A percentile compares a stretch with the other conserved stretches of the same genome.
Evolutionary conservation across 2,329 filamentous ascomycete genomes (phyloP).

Genomic region (Diaporthe sp.): DNA sequence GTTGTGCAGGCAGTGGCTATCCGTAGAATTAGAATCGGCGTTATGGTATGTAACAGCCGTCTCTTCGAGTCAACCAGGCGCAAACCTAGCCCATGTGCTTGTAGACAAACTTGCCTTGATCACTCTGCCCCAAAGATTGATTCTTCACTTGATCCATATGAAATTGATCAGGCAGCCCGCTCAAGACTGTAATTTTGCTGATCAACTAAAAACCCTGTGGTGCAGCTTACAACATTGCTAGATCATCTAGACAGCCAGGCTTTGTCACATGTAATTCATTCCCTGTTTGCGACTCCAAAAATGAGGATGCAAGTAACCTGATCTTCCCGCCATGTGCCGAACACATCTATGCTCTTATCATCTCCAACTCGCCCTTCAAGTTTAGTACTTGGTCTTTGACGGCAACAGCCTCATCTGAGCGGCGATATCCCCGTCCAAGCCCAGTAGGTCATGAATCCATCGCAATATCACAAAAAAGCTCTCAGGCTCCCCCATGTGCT

Average conservation of each 20-base stretch:
- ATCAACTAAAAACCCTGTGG: neutral
- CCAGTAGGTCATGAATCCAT: constrained; percentile 50
- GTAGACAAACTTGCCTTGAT: neutral
- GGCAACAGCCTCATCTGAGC: constrained; percentile 26
- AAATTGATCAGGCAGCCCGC: neutral
- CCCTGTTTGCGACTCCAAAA: neutral
- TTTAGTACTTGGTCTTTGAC: constrained; percentile 37
- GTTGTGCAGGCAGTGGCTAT: neutral
- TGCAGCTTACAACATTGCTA: neutral
- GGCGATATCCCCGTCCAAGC: constrained; percentile 44
- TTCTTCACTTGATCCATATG: no score
- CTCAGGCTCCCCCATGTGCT: constrained; percentile 53
- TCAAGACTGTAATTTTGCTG: neutral
- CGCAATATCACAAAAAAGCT: constrained; percentile 48
- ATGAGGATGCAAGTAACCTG: neutral
- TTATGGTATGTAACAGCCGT: neutral
- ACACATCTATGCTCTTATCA: neutral
- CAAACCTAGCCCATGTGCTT: neutral
- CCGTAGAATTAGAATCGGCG: neutral
- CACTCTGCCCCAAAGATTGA: no score
- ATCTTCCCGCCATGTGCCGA: neutral
- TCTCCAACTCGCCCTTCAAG: neutral
- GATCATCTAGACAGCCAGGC: neutral
- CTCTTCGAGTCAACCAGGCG: neutral
- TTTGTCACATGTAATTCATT: neutral